These are phyloP conservation scores for Ophiognomonia clavigignenti-juglandacearum DNA, from an alignment of 2,329 filamentous ascomycete genomes.

Conservation along the genomic window DNA sequence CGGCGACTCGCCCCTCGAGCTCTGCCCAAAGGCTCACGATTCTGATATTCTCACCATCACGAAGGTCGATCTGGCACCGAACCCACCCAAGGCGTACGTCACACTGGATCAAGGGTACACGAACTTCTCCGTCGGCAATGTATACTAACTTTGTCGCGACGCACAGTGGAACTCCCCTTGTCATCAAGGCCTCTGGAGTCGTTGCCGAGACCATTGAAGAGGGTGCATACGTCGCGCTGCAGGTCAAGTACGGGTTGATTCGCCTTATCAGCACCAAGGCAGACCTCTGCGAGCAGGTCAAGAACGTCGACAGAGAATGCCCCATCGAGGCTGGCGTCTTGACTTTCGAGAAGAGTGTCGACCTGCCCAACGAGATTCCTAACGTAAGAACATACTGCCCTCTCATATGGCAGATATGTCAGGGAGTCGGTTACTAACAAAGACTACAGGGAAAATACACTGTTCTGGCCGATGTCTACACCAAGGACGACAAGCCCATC, in stretches of 20 bases:
- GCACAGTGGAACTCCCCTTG: slow-evolving; percentile 67
- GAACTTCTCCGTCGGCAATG: not conserved
- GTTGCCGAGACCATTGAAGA: slow-evolving; percentile 67
- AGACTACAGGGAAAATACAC: slow-evolving; percentile 73
- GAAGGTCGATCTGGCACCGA: slow-evolving; percentile 75
- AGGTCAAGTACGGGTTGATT: slow-evolving; percentile 93
- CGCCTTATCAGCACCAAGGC: slow-evolving; percentile 75
- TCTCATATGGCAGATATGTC: not conserved
- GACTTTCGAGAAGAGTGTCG: slow-evolving; percentile 72
- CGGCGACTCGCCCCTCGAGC: slow-evolving; percentile 79
- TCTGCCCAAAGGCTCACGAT: slow-evolving; percentile 63
- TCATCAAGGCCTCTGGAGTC: slow-evolving; percentile 74
- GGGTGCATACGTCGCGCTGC: slow-evolving; percentile 75
- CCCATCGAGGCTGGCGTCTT: slow-evolving; percentile 78
- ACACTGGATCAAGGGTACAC: not conserved
- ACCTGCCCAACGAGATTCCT: slow-evolving; percentile 82
- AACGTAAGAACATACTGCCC: slow-evolving; percentile 54
- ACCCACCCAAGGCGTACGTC: slow-evolving; percentile 80
- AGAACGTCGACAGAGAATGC: slow-evolving; percentile 84
- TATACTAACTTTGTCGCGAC: not conserved
- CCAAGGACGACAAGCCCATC: slow-evolving; percentile 65
- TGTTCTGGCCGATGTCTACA: slow-evolving; percentile 81
- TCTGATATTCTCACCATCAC: slow-evolving; percentile 72
- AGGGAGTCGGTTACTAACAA: not conserved
- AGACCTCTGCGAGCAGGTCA: slow-evolving; percentile 84